Conservation (phyloP, 164 flowering plant species). For the Dillenia suffruticosa region DNA sequence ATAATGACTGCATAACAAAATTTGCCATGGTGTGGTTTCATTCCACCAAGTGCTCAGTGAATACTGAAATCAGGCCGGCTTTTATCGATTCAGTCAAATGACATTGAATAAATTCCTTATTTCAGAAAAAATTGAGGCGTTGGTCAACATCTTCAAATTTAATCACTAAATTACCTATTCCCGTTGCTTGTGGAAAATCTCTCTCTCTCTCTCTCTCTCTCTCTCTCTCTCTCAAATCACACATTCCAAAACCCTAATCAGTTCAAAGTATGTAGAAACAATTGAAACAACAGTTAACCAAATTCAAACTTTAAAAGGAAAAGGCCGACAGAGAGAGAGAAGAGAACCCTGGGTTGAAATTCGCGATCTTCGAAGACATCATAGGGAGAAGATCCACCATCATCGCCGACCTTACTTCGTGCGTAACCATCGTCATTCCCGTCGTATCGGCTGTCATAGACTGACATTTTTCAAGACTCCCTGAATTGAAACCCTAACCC, state of each 20-base stretch:
- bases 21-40: no score
- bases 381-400: slow-evolving; percentile 32
- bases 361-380: slow-evolving; percentile 32
- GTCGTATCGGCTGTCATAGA: slow-evolving; percentile 12
- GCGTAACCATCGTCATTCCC: slow-evolving; percentile 10
- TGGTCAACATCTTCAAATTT: no score
- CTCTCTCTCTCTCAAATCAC: background rate
- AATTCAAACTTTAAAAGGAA: background rate
- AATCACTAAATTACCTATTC: no score
- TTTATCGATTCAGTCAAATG: no score
- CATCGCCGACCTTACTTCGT: slow-evolving; percentile 8
- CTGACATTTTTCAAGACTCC: slow-evolving; percentile 11
- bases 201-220: no score
- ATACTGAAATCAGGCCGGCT: no score
- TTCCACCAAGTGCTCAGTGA: no score
- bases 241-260: background rate
- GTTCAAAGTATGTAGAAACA: background rate
- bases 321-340: background rate
- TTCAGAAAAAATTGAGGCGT: no score
- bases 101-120: no score
- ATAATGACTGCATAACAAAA: no score
- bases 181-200: no score
- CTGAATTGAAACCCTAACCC: slow-evolving; percentile 12
- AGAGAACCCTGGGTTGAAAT: slow-evolving; percentile 25
- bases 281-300: background rate